Conservation (phyloP, 1,139 yeast genomes). For the Insectozyma bohioensis region DNA sequence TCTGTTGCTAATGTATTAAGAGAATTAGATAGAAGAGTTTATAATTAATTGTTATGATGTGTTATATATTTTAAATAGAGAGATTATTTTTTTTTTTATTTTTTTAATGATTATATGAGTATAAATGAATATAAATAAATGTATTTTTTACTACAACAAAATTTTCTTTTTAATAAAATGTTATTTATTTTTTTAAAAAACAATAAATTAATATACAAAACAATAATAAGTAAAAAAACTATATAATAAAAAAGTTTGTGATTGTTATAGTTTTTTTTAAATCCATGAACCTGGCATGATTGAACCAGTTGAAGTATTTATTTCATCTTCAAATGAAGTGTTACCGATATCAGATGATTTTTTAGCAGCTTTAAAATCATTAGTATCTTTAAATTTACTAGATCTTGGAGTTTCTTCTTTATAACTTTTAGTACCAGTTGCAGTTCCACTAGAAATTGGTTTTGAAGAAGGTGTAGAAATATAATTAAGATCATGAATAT, state of each 20-base stretch:
- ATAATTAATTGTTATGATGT: slow-evolving; percentile 43
- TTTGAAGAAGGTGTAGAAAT: slow-evolving; percentile 1
- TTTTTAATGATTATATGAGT: not conserved
- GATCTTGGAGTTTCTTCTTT: not conserved
- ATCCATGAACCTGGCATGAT: slow-evolving; percentile 16
- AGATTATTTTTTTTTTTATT: slow-evolving; percentile 1
- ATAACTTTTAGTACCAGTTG: not conserved
- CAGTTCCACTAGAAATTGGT: slow-evolving; percentile 1
- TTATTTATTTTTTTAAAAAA: no score
- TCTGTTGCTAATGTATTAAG: slow-evolving; percentile 81
- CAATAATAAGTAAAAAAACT: no score
- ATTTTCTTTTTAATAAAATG: no score
- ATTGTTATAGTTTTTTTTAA: no score
- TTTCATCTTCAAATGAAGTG: slow-evolving; percentile 7
- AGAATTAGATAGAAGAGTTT: slow-evolving; percentile 71
- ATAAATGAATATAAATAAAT: not conserved
- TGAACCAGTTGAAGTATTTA: slow-evolving; percentile 9
- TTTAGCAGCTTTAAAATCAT: slow-evolving; percentile 1
- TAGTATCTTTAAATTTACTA: slow-evolving; percentile 2
- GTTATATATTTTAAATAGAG: no score
- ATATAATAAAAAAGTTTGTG: no score
- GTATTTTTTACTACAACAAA: not conserved
- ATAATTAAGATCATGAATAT: slow-evolving; percentile 5
- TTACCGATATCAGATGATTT: slow-evolving; percentile 3
- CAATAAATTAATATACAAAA: no score